Base-by-base conservation (phyloP, 192 early-diverging fungal genomes). In the Umbelopsis vinacea region DNA sequence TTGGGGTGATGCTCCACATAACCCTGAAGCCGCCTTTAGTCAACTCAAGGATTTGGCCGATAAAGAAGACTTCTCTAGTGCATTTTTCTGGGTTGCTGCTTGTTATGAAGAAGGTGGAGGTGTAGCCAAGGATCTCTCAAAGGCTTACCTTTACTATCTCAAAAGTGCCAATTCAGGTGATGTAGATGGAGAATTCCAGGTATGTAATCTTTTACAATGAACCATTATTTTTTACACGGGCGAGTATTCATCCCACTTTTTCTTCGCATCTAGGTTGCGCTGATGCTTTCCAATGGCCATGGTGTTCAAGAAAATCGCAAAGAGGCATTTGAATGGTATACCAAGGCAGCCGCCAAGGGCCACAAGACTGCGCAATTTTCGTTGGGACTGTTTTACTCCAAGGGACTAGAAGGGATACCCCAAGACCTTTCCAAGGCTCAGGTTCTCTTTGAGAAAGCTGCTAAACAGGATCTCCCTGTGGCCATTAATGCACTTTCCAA, bases 211-310 rank as follows among this genome's bases (percentile, higher is more conserved):
- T 29, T 22, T 45, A 69, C n/a, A n/a, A 63, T 66, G 6, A 43
- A 43, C 40, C 40, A 12, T 43, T 1, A 11, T 7, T 40, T 40
- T 6, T 40, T 43, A 12, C 40, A 29, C 29, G 29, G 29, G 29
- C 29, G 1, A 29, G 29, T 29, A 29, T 29, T 29, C 1, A 29
- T 3, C 29, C 1, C 29, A 29, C 29, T 29, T 11, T 1, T 7
- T 43, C 11, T 11, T 43, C 6, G 40, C 40, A 43, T 43, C 38
- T 67, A 79, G 78, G 67, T 79, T 26, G 79, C 71, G 11, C 69
- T 74, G n/a, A 83, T 83, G 81, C 69, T 80, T 35, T 79, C 73
- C 12, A 73, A 78, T 66, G 82, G 82, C 10, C 46, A 60, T 45
- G 82, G 82, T 21, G 74, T 77, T 19, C 9, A 46, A 3, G 46